Evolutionary conservation across 345 rosid genomes (phyloP).

Genomic region (Corchorus capsularis): DNA sequence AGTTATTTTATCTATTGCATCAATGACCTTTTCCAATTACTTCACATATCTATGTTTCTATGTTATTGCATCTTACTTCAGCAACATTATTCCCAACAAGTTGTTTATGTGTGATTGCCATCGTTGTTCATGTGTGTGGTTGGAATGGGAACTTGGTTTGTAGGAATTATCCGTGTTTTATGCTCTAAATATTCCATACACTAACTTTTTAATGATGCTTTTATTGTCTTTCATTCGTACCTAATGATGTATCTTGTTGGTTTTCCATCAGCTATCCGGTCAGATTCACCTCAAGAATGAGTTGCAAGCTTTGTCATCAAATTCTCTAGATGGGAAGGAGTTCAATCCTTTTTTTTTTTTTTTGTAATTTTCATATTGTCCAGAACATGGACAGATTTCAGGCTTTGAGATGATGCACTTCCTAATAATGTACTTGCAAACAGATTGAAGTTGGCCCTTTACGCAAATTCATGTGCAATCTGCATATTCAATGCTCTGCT

Average conservation of each 20-base stretch:
- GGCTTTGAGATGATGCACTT: background rate
- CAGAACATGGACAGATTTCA: background rate
- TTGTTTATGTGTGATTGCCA: no score
- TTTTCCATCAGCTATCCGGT: constrained; percentile 7
- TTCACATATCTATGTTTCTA: no score
- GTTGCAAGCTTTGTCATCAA: background rate
- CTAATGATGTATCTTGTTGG: background rate
- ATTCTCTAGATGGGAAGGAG: background rate
- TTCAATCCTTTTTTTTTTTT: background rate
- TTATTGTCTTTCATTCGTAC: no score
- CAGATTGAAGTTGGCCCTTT: background rate
- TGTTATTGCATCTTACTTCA: no score
- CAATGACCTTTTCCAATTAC: no score
- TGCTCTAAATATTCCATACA: no score
- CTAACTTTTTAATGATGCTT: no score
- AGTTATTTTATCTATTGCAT: no score
- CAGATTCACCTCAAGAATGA: constrained; percentile 13
- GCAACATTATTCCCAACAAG: no score
- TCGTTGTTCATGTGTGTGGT: no score
- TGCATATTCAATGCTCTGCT: background rate
- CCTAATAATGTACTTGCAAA: background rate
- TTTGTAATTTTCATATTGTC: background rate
- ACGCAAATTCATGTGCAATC: background rate
- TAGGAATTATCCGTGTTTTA: no score
- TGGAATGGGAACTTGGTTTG: no score